Conservation (phyloP, 805 yeast genomes). For the Teunomyces kruisii region DNA sequence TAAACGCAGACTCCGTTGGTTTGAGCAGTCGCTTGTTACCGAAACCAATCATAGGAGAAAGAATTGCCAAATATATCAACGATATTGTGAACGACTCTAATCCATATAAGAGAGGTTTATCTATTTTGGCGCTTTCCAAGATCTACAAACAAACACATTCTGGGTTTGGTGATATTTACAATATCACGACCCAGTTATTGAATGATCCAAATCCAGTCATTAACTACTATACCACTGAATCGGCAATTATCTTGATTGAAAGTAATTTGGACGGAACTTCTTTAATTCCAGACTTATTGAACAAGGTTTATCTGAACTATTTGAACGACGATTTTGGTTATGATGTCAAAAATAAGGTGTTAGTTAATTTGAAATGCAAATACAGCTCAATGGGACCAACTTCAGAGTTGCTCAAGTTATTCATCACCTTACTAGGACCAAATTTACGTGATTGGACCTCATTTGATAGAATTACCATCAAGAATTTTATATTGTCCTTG, state of each 20-base stretch:
- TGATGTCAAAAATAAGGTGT: slow-evolving; percentile 31
- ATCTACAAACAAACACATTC: slow-evolving; percentile 26
- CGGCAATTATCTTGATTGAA: slow-evolving; percentile 56
- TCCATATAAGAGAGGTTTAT: slow-evolving; percentile 57
- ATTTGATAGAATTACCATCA: slow-evolving; percentile 20
- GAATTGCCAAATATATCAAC: slow-evolving; percentile 43
- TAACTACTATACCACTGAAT: slow-evolving; percentile 67
- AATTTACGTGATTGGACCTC: slow-evolving; percentile 23
- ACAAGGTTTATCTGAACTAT: slow-evolving; percentile 28
- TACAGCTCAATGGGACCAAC: slow-evolving; percentile 24
- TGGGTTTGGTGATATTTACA: slow-evolving; percentile 45
- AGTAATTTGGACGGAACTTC: slow-evolving; percentile 49
- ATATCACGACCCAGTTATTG: slow-evolving; percentile 58
- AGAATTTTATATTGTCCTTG: slow-evolving; percentile 26
- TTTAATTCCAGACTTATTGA: slow-evolving; percentile 43
- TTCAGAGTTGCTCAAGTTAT: slow-evolving; percentile 26
- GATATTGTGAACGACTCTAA: slow-evolving; percentile 63
- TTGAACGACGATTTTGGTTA: slow-evolving; percentile 36
- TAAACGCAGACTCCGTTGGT: slow-evolving; percentile 62
- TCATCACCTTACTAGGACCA: slow-evolving; percentile 41
- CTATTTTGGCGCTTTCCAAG: slow-evolving; percentile 28
- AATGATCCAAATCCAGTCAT: slow-evolving; percentile 85
- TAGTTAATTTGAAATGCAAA: slow-evolving; percentile 38
- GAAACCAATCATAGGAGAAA: slow-evolving; percentile 18
- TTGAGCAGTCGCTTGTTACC: slow-evolving; percentile 32